A percentile compares a stretch with the other conserved stretches of the same genome.
Evolutionary conservation across 306 rosid genomes (phyloP).

Genomic region (apple (Malus domestica)): DNA sequence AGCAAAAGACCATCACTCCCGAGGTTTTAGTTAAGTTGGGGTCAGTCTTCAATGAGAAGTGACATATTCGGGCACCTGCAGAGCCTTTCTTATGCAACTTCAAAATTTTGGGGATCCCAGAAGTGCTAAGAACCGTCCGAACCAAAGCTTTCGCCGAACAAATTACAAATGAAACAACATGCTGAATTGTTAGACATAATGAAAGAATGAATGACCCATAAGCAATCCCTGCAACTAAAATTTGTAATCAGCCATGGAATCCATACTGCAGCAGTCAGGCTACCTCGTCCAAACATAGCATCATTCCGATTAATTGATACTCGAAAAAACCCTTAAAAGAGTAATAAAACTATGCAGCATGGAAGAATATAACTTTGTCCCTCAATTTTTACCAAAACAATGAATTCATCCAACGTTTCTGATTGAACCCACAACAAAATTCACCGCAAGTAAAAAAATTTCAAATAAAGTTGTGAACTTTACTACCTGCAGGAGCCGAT

Average conservation of each 20-base stretch:
- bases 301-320: neutral
- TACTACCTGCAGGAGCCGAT: conserved; percentile 70
- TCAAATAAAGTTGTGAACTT: neutral
- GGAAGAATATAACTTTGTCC: neutral
- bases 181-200: neutral
- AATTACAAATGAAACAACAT: neutral
- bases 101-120: neutral
- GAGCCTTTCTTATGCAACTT: neutral
- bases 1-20: neutral
- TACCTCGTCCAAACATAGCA: neutral
- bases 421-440: neutral
- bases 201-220: neutral
- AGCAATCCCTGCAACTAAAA: neutral
- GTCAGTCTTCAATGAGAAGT: neutral
- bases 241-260: neutral
- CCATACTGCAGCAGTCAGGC: neutral
- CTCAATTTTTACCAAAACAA: neutral
- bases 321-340: neutral
- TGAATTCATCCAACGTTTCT: neutral
- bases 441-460: neutral
- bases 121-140: neutral
- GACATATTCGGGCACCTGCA: neutral
- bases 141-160: neutral
- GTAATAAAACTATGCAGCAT: neutral
- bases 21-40: neutral